Conservation (phyloP, 495 filamentous ascomycete genomes). For the Aspergillus cavernicola region DNA sequence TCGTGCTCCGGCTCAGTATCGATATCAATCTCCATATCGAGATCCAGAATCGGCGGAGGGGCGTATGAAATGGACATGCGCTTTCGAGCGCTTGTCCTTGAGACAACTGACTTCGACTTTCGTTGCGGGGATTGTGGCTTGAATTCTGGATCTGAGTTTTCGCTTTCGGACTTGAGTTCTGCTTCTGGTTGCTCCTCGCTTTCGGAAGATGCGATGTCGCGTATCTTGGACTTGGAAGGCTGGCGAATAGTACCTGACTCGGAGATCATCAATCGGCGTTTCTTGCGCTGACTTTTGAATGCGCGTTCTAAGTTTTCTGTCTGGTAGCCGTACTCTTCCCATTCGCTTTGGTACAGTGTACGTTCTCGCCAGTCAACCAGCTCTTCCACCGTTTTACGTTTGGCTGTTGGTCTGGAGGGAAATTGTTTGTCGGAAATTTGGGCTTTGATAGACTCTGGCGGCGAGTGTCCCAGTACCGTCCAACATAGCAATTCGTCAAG, state of each 20-base stretch:
- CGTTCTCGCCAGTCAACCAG: slow-evolving; percentile 44
- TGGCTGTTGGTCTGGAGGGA: slow-evolving; percentile 17
- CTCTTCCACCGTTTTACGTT: slow-evolving; percentile 30
- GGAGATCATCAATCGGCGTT: slow-evolving; percentile 17
- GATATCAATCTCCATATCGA: not conserved
- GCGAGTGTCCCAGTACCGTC: slow-evolving; percentile 40
- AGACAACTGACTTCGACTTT: not conserved
- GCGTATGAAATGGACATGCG: not conserved
- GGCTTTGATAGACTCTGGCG: slow-evolving; percentile 13
- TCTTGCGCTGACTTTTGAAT: slow-evolving; percentile 30
- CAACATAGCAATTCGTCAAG: slow-evolving; percentile 57
- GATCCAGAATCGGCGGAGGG: not conserved
- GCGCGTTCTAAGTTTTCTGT: slow-evolving; percentile 29
- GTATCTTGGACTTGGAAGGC: not conserved
- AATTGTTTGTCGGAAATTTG: slow-evolving; percentile 16
- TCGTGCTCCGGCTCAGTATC: not conserved
- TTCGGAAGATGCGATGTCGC: not conserved
- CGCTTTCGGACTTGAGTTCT: not conserved
- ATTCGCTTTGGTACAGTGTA: slow-evolving; percentile 42
- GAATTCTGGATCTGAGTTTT: slow-evolving; percentile 1
- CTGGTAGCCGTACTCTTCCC: slow-evolving; percentile 45
- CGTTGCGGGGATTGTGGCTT: not conserved
- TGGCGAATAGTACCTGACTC: too few species aligned
- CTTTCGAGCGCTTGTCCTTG: not conserved
- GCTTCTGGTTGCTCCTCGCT: not conserved